phyloP scores from a whole-genome alignment of 805 yeast genomes.

The Metschnikowia gruessii region DNA sequence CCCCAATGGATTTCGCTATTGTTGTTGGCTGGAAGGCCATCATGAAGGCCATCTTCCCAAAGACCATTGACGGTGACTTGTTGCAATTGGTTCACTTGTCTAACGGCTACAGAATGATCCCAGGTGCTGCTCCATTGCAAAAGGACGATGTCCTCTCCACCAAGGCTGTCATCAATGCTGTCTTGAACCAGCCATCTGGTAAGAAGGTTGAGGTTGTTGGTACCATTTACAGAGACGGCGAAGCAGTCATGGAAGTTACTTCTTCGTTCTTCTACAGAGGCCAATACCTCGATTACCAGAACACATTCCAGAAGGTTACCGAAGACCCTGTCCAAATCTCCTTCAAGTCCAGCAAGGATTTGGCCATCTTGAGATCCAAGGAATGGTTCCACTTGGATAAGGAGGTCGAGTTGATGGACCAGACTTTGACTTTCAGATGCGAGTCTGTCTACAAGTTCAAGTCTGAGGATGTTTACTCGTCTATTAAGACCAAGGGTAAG shows the following conservation, averaged over 20 bases:
- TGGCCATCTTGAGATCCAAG: constrained; percentile 89
- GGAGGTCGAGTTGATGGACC: constrained; percentile 66
- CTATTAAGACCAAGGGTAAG: constrained; percentile 81
- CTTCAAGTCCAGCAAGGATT: constrained; percentile 75
- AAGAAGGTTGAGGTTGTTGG: constrained; percentile 96
- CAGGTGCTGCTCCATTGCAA: constrained; percentile 87
- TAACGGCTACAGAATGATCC: constrained; percentile 88
- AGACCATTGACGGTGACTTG: constrained; percentile 92
- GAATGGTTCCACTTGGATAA: constrained; percentile 93
- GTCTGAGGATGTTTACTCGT: constrained; percentile 68
- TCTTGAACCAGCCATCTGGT: constrained; percentile 87
- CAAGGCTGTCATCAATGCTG: constrained; percentile 81
- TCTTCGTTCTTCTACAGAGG: constrained; percentile 98
- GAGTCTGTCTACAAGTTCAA: constrained; percentile 81
- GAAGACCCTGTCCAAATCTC: constrained; percentile 85
- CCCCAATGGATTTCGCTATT: constrained; percentile 99
- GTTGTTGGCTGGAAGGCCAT: constrained; percentile 98
- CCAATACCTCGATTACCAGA: constrained; percentile 77
- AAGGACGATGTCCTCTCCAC: constrained; percentile 84
- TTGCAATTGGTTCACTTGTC: constrained; percentile 91
- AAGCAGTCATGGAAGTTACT: constrained; percentile 88
- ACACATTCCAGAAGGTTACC: constrained; percentile 83
- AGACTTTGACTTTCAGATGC: constrained; percentile 85
- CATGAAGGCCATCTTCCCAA: constrained; percentile 97
- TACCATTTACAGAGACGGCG: constrained; percentile 68